Conservation (phyloP, 352 stramenopile species). For the Lagenidium giganteum region DNA sequence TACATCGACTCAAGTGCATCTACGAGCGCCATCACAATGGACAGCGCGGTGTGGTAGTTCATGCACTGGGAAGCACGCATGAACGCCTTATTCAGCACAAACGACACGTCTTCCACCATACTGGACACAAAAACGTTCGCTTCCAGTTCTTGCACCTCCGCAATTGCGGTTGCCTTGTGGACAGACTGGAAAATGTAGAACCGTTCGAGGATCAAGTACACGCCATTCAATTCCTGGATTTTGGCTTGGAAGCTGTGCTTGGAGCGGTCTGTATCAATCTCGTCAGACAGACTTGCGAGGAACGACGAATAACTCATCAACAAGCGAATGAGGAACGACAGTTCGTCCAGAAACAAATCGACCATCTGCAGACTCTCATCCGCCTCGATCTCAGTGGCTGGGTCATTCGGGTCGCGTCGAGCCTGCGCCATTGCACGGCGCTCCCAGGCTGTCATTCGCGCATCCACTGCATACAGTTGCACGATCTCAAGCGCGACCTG, state of each 20-base stretch:
- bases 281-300: constrained; percentile 43
- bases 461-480: constrained; percentile 66
- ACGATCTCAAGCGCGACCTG: constrained; percentile 61
- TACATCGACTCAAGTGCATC: constrained; percentile 79
- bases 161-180: constrained; percentile 79
- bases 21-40: constrained; percentile 79
- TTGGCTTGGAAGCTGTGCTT: constrained; percentile 41
- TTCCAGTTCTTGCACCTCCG: constrained; percentile 71
- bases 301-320: constrained; percentile 66
- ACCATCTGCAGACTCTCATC: constrained; percentile 87
- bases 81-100: constrained; percentile 83
- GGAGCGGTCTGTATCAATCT: constrained; percentile 27
- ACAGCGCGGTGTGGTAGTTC: constrained; percentile 78
- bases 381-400: constrained; percentile 34
- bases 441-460: constrained; percentile 74
- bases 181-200: constrained; percentile 86
- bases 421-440: constrained; percentile 56
- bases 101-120: constrained; percentile 81
- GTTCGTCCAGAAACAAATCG: constrained; percentile 76
- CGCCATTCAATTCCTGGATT: constrained; percentile 68
- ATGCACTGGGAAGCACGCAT: constrained; percentile 69
- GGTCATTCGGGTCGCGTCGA: constrained; percentile 24
- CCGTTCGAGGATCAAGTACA: constrained; percentile 77
- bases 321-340: constrained; percentile 71
- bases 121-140: constrained; percentile 65